phyloP scores from a whole-genome alignment of 2,329 filamentous ascomycete species.

The Paraconiothyrium sp. region DNA sequence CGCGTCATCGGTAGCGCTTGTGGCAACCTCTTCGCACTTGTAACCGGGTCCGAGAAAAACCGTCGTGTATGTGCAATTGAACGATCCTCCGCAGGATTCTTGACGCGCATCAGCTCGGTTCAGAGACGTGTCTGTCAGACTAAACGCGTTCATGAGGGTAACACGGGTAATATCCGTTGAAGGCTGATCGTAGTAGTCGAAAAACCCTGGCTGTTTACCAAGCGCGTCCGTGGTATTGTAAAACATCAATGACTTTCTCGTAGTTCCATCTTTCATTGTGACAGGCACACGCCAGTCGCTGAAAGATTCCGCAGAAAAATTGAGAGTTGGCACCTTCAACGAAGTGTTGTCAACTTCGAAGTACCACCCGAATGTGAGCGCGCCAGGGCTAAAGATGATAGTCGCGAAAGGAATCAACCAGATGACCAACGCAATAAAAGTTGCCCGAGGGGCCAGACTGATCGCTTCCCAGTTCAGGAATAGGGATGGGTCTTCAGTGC shows the following conservation, averaged over 20 bases:
- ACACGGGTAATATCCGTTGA: constrained; percentile 40
- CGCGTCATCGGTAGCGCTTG: constrained; percentile 27
- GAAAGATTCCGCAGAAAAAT: constrained; percentile 44
- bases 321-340: constrained; percentile 35
- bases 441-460: constrained; percentile 37
- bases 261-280: constrained; percentile 31
- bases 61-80: constrained; percentile 46
- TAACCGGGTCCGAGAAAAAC: constrained; percentile 44
- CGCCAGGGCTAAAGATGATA: constrained; percentile 50
- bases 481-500: constrained; percentile 44
- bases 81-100: constrained; percentile 46
- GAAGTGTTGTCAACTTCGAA: constrained; percentile 26
- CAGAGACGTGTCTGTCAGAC: constrained; percentile 35
- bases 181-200: constrained; percentile 50
- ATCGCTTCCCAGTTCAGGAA: constrained; percentile 47
- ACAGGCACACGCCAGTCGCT: constrained; percentile 44
- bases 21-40: constrained; percentile 42
- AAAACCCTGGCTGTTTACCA: constrained; percentile 32
- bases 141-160: constrained; percentile 43
- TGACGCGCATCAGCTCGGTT: constrained; percentile 42
- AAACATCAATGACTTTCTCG: constrained; percentile 41
- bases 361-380: constrained; percentile 48
- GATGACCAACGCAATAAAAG: constrained; percentile 40
- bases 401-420: constrained; percentile 50
- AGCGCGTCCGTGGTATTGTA: constrained; percentile 46